Base-by-base conservation (phyloP, 2,329 filamentous ascomycete species). In the Aspergillus melleus region DNA sequence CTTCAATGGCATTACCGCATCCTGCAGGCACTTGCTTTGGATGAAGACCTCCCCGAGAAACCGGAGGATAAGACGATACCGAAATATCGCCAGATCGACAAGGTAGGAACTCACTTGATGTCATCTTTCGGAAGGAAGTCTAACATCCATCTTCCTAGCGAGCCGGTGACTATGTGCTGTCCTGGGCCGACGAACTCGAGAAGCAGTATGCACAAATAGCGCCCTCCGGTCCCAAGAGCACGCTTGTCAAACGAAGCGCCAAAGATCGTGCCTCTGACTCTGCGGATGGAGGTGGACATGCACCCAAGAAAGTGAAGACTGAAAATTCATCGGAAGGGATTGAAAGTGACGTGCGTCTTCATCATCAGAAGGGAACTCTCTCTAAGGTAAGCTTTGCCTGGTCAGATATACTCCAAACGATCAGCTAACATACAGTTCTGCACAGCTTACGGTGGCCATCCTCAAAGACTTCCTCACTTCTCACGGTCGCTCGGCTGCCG, bases 1-100 rank as follows among this genome's bases (percentile, higher is more conserved):
- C 81, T 99, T 24, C 95, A 99, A 77, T 99, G 94, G 93, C 95
- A 98, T 78, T 99, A 98, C 80, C 89, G 87, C 62, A 96, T 99
- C 50, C 80, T 99, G 0, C 95, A 99, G 76, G 90, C 91, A 6
- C 83, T 97, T 59, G 95, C 95, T 0, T 82, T 99, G 0, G 93
- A 96, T 39, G 95, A 99, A 72, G 93, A 97, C 66, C 79, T 96
- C 1, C 93, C 93, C 0, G 88, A 90, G 20, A 77, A 83, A 50
- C 81, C 85, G 2, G 84, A 88, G 53, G 95, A 99, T 71, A 88
- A 90, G 64, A 98, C 95, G 0, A 73, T 91, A 14, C 95, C 95
- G 1, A 91, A 90, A 68, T 92, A 89, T 76, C 89, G 86, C 66
- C 91, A 96, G 66, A 98, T 99, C 57, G 86, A 92, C 74, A 98